Percentiles rank a stretch among this genome's conserved stretches.
phyloP scores from a whole-genome alignment of 73 alveolate species.

The Symbiodinium natans region DNA sequence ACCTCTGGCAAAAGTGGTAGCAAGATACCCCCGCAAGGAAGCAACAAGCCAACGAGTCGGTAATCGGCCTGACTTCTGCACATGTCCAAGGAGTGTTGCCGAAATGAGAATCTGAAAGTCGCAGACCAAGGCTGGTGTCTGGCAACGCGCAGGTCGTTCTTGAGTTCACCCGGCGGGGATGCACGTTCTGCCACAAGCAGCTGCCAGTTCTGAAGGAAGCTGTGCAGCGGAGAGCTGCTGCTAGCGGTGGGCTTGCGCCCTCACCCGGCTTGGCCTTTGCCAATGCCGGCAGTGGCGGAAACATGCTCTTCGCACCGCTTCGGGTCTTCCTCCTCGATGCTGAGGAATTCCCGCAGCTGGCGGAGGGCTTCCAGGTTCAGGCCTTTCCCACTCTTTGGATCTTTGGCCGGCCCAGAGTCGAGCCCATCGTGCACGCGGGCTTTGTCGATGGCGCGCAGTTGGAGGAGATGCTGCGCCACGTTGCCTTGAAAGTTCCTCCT shows the following conservation, averaged over 20 bases:
- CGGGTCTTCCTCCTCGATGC: slow-evolving; percentile 63
- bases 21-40: too few species aligned
- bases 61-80: too few species aligned
- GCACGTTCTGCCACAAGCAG: slow-evolving; percentile 82
- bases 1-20: too few species aligned
- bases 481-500: slow-evolving; percentile 47
- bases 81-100: too few species aligned
- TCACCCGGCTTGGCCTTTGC: slow-evolving; percentile 69
- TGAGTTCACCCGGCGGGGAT: slow-evolving; percentile 68
- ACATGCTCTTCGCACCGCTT: slow-evolving; percentile 53
- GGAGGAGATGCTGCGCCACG: slow-evolving; percentile 49
- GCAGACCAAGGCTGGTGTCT: not conserved
- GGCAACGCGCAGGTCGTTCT: slow-evolving; percentile 61
- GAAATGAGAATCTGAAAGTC: too few species aligned
- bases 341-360: slow-evolving; percentile 12
- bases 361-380: slow-evolving; percentile 28
- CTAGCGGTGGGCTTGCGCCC: slow-evolving; percentile 24
- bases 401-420: slow-evolving; percentile 71
- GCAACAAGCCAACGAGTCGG: too few species aligned
- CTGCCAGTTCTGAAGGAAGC: slow-evolving; percentile 69
- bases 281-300: not conserved
- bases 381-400: slow-evolving; percentile 80
- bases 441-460: slow-evolving; percentile 27
- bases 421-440: slow-evolving; percentile 37
- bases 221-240: slow-evolving; percentile 22